phyloP scores from a whole-genome alignment of 345 rosid genomes.

The Sisymbrium altissimum region DNA sequence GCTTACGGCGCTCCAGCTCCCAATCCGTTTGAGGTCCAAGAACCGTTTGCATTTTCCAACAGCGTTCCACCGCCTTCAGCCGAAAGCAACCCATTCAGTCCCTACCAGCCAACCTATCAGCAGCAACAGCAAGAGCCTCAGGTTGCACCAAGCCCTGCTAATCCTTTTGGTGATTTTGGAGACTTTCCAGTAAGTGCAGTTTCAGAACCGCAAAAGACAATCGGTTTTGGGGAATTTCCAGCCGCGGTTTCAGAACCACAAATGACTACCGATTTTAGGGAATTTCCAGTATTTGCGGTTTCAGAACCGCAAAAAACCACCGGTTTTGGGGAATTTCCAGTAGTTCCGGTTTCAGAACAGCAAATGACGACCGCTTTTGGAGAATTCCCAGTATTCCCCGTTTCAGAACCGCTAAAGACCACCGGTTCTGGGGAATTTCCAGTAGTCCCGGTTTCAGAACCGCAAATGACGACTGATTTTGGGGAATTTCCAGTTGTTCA shows the following conservation, averaged over 20 bases:
- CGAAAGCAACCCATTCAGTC: slow-evolving; percentile 61
- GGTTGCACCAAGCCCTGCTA: slow-evolving; percentile 45
- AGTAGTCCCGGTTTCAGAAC: not conserved
- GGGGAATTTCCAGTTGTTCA: not conserved
- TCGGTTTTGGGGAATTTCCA: slow-evolving; percentile 31
- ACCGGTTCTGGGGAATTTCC: not conserved
- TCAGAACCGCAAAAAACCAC: not conserved
- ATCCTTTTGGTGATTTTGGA: slow-evolving; percentile 72
- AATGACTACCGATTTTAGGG: not conserved
- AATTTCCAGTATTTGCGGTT: not conserved
- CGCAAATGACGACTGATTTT: not conserved
- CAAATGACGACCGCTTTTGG: not conserved
- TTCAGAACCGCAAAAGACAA: not conserved
- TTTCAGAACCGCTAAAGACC: not conserved
- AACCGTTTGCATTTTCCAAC: slow-evolving; percentile 54
- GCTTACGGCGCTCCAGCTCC: slow-evolving; percentile 58
- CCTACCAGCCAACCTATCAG: slow-evolving; percentile 53
- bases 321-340: not conserved
- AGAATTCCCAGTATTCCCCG: not conserved
- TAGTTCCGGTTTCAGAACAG: not conserved
- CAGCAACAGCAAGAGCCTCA: slow-evolving; percentile 39
- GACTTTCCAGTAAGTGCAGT: slow-evolving; percentile 30
- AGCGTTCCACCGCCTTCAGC: slow-evolving; percentile 39
- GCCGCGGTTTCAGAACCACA: not conserved
- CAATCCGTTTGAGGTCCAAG: slow-evolving; percentile 78